Conservation (phyloP, 495 filamentous ascomycete genomes). For the Trichoderma erinaceum region DNA sequence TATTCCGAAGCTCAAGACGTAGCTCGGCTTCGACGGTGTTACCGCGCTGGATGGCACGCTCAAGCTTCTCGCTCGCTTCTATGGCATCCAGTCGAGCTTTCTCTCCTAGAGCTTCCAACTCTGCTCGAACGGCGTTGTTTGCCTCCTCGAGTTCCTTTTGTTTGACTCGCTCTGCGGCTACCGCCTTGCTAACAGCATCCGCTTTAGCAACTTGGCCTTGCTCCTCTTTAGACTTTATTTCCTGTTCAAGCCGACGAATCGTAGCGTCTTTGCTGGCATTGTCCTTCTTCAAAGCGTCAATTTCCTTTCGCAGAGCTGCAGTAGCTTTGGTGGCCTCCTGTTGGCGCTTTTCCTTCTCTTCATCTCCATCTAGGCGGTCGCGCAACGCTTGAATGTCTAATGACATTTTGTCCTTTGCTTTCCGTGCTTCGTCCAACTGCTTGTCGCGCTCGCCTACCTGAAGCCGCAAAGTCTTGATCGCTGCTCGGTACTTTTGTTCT, state of each 20-base stretch:
- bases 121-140: constrained; percentile 62
- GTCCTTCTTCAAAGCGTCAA: constrained; percentile 61
- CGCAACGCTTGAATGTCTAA: constrained; percentile 52
- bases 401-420: constrained; percentile 62
- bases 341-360: constrained; percentile 60
- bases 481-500: constrained; percentile 74
- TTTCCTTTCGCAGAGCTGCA: constrained; percentile 59
- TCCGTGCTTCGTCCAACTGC: constrained; percentile 53
- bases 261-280: constrained; percentile 56
- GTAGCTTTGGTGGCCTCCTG: constrained; percentile 60
- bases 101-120: constrained; percentile 68
- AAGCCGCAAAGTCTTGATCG: constrained; percentile 73
- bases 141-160: constrained; percentile 67
- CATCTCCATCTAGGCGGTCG: constrained; percentile 55
- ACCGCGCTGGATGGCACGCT: constrained; percentile 68
- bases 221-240: constrained; percentile 61
- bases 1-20: constrained; percentile 70
- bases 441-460: constrained; percentile 59
- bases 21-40: constrained; percentile 68
- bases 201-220: constrained; percentile 62
- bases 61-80: constrained; percentile 62
- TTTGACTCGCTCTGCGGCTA: constrained; percentile 59
- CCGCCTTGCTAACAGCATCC: constrained; percentile 58
- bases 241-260: constrained; percentile 62
- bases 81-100: constrained; percentile 61